Percentiles rank a stretch among this genome's conserved stretches.
These are phyloP conservation scores for Scheffersomyces insectosa DNA, from an alignment of 1,139 yeast genomes.

Conservation along the genomic window DNA sequence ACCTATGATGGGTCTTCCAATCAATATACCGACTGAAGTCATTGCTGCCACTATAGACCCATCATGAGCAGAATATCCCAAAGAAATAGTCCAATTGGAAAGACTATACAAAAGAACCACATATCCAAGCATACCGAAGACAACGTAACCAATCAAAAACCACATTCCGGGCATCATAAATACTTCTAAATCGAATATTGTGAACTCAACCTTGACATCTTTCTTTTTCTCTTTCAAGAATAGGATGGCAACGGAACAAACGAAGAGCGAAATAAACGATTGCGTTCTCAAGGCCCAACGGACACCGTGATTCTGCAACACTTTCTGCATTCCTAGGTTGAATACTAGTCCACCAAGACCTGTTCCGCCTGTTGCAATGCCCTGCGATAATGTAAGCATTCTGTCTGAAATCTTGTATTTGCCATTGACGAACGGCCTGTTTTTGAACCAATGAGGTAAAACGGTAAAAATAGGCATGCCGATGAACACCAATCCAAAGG, in stretches of 20 bases:
- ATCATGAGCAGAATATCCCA: slow-evolving; percentile 4
- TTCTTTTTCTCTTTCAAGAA: neutral
- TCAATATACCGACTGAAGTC: slow-evolving; percentile 3
- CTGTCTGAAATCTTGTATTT: neutral
- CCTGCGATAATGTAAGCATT: neutral
- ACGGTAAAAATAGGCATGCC: neutral
- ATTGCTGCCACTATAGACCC: slow-evolving; percentile 4
- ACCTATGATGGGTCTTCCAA: slow-evolving; percentile 4
- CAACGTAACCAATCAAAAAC: neutral
- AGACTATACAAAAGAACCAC: slow-evolving; percentile 4
- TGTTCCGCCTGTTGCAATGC: neutral
- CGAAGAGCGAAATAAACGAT: neutral
- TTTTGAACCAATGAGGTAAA: neutral
- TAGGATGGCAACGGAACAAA: neutral
- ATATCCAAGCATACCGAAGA: slow-evolving; percentile 2
- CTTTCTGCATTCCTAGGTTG: slow-evolving; percentile 16
- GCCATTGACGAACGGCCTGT: neutral
- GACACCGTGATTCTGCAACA: slow-evolving; percentile 11
- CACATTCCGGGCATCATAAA: slow-evolving; percentile 2
- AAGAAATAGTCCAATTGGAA: slow-evolving; percentile 3
- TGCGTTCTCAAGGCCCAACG: slow-evolving; percentile 14
- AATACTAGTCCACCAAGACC: slow-evolving; percentile 5
- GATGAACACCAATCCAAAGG: slow-evolving; percentile 16
- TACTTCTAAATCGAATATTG: neutral
- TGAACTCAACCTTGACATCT: slow-evolving; percentile 7